phyloP scores from a whole-genome alignment of 306 rosid genomes.

The Sesbania bispinosa region DNA sequence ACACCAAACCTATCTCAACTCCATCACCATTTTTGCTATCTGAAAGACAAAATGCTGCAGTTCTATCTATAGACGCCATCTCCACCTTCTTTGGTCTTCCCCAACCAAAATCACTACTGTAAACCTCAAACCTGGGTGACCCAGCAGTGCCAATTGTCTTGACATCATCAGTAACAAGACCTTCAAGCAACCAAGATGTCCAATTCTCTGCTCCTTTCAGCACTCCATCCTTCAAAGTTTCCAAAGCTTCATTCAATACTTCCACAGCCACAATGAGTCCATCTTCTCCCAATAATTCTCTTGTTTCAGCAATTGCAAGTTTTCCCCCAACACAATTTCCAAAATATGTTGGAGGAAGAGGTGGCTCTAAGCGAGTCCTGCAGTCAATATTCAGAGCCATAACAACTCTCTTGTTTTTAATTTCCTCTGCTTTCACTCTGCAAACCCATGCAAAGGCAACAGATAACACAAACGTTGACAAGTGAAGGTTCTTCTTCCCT shows the following conservation, averaged over 20 bases:
- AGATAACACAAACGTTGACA: constrained; percentile 35
- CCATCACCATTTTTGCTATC: constrained; percentile 39
- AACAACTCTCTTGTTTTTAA: background rate
- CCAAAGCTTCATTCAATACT: constrained; percentile 20
- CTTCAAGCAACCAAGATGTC: background rate
- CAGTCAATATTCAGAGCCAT: constrained; percentile 18
- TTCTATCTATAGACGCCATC: constrained; percentile 34
- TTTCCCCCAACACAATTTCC: constrained; percentile 43
- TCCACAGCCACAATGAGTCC: constrained; percentile 26
- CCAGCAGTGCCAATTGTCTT: constrained; percentile 34
- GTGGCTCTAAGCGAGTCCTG: constrained; percentile 37
- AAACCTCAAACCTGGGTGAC: constrained; percentile 47
- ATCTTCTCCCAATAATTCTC: constrained; percentile 18
- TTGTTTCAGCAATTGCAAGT: background rate
- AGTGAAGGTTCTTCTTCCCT: constrained; percentile 8
- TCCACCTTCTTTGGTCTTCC: constrained; percentile 61
- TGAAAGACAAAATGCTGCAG: constrained; percentile 31
- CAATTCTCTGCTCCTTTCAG: constrained; percentile 32
- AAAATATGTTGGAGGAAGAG: constrained; percentile 42
- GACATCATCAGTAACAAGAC: background rate
- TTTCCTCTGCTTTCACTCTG: constrained; percentile 28
- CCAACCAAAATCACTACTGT: constrained; percentile 53
- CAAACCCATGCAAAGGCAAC: constrained; percentile 34
- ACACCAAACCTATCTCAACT: constrained; percentile 40
- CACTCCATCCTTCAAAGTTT: constrained; percentile 31